Base-by-base conservation (phyloP, 1,139 yeast genomes). In the Meyerozyma sp. region DNA sequence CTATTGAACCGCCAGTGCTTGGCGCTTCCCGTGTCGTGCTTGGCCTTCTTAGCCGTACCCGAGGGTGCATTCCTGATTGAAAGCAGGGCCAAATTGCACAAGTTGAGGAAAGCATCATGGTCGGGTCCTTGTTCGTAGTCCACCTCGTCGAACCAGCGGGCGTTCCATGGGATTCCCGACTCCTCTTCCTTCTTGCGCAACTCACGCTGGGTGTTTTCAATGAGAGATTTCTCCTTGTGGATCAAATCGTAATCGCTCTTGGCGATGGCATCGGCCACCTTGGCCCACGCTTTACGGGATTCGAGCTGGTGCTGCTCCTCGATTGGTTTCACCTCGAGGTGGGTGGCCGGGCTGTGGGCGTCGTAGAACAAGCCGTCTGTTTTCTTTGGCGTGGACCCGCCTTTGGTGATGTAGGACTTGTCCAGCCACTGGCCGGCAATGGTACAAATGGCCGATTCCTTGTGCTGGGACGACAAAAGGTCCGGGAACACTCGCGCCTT, bases 371-470 rank as follows among this genome's bases (percentile, higher is more conserved):
- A 62, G 39, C 69, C 72, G 50, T 73, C 76, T 32, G 68, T 65
- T 45, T 70, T 63, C 35, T 60, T 51, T n/a, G 75, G 75, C 4
- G 70, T 52, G 29, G 57, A 50, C 8, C 66, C 47, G 32, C 83
- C 82, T 52, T 68, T 71, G 29, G 58, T 58, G 36, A 75, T 70
- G 52, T 65, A 70, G 21, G 95, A 84, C 53, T 73, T 70, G 32
- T 84, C 94, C 14, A 94, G 83, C 98, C 98, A 93, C 68, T 90
- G 97, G 39, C 98, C 98, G 41, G 74, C 61, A 47, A 93, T 81
- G 13, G 95, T 84, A 60, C 79, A 86, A 49, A 90, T 63, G 1
- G 94, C 86, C 47, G 81, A 78, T 42, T 77, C 81, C 59, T 84
- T 79, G 46, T 63, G 56, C 21, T 63, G 58, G 32, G 82, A 69